Base-by-base conservation (phyloP, 306 rosid species). In the Cicer bijugum region DNA sequence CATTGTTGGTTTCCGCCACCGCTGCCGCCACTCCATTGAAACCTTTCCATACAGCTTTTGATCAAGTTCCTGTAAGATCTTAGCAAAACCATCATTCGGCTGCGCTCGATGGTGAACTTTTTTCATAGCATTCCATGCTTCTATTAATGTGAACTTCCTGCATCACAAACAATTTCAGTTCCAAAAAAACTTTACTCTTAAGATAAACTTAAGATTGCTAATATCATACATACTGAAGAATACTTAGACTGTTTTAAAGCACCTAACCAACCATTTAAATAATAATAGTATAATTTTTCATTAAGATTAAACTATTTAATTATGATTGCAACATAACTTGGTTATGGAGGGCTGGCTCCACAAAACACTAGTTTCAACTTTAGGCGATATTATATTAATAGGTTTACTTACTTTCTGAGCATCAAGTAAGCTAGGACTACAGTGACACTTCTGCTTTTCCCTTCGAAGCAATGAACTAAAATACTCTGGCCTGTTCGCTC, bases 21-120 rank as follows among this genome's bases (percentile, higher is more conserved):
- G 84, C 77, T 88, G 97, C 77, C 88, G 97, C 98, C 97, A 94
- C 81, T 88, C 97, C 89, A 94, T 86, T 58, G 98, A 91, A 63
- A 83, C 88, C 67, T 80, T 88, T 33, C 97, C 97, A 5, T 87
- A 90, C 70, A 87, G 79, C 67, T 82, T 86, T 72, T 67, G 67
- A 80, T 94, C 98, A 69, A 94, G 79, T 39, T 82, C 88, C 44
- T 72, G 35, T 52, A 94, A 82, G 80, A 82, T 76, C 85, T 85
- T 89, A 1, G 91, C 97, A 69, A 94, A 91, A 52, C 97, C 97
- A 3, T 94, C 97, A 7, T 94, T 94, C 0, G 98, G 98, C 53
- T 91, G 98, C 1, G 98, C 96, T 71, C 95, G 89, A 1, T 95
- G 91, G 75, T 94, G 98, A 70, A 84, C 92, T 80, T 77, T 83